Percentiles rank a stretch among this genome's conserved stretches.
Evolutionary conservation across 768 basidiomycete species (phyloP).

Genomic region (Tylopilus plumbeoviolaceoides): DNA sequence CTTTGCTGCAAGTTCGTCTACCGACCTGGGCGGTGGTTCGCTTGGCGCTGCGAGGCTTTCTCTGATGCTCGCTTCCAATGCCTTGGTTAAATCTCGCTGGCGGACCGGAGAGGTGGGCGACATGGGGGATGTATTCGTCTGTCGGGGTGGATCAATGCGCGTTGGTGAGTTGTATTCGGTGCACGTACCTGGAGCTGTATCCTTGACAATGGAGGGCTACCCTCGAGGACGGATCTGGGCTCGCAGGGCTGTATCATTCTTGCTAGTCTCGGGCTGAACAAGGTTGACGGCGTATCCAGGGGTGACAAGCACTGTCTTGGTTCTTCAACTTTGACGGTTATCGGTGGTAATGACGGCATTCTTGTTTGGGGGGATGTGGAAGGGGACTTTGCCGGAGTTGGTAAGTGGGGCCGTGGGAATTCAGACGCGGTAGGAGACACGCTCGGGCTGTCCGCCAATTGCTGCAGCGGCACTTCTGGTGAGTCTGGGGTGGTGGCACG

Average conservation of each 20-base stretch:
- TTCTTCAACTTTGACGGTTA: slow-evolving; percentile 29
- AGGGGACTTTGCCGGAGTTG: slow-evolving; percentile 28
- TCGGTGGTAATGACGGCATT: slow-evolving; percentile 27
- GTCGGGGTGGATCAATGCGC: not conserved
- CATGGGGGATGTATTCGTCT: not conserved
- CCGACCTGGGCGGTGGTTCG: slow-evolving; percentile 17
- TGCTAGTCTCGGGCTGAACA: not conserved
- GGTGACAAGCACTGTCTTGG: not conserved
- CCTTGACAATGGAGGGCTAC: slow-evolving; percentile 4
- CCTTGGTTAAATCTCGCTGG: not conserved
- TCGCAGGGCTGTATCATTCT: not conserved
- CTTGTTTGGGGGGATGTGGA: slow-evolving; percentile 8
- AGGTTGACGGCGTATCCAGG: not conserved
- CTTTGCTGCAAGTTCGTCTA: slow-evolving; percentile 17
- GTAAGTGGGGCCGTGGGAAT: slow-evolving; percentile 22
- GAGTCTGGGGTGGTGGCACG: not conserved
- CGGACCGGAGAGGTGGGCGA: not conserved
- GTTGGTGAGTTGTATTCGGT: not conserved
- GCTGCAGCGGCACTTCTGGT: slow-evolving; percentile 9
- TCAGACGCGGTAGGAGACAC: slow-evolving; percentile 13
- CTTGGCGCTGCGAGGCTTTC: slow-evolving; percentile 1
- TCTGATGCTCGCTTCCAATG: slow-evolving; percentile 13
- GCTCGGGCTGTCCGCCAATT: slow-evolving; percentile 3
- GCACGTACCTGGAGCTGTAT: slow-evolving; percentile 5
- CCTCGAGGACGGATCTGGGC: not conserved